Conservation (phyloP, 371 early-diverging fungal species). For the Syncephalastrum contaminatum region DNA sequence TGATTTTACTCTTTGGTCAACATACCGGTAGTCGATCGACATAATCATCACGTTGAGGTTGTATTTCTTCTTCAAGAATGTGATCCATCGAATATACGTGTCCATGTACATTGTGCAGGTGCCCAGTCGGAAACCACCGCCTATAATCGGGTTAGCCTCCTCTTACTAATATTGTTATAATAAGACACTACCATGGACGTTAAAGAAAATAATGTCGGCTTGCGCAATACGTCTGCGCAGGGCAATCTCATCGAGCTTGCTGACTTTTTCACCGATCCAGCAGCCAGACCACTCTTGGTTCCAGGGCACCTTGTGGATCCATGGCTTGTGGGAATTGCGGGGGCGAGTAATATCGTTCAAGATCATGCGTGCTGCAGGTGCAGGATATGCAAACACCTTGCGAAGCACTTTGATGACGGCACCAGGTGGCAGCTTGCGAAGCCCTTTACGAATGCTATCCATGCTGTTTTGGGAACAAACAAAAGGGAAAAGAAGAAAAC, state of each 20-base stretch:
- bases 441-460: constrained; percentile 35
- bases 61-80: constrained; percentile 28
- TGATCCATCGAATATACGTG: constrained; percentile 40
- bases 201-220: constrained; percentile 39
- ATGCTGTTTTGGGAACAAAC: constrained; percentile 13
- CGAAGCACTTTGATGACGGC: constrained; percentile 38
- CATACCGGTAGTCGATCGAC: constrained; percentile 39
- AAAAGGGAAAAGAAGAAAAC: constrained; percentile 13
- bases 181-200: constrained; percentile 33
- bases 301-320: constrained; percentile 40
- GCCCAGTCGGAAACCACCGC: constrained; percentile 45
- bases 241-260: constrained; percentile 16
- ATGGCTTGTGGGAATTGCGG: constrained; percentile 35
- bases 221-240: constrained; percentile 26
- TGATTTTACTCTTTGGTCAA: neutral
- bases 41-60: constrained; percentile 41
- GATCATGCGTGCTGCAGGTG: constrained; percentile 38
- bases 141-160: constrained; percentile 5
- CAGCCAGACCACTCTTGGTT: constrained; percentile 41
- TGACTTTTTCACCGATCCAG: constrained; percentile 43
- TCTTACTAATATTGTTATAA: neutral
- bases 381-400: constrained; percentile 37
- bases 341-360: constrained; percentile 41
- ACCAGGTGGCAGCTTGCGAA: constrained; percentile 37
- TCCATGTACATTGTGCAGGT: constrained; percentile 36